phyloP scores from a whole-genome alignment of 306 rosid species.

The Prunus dulcis region DNA sequence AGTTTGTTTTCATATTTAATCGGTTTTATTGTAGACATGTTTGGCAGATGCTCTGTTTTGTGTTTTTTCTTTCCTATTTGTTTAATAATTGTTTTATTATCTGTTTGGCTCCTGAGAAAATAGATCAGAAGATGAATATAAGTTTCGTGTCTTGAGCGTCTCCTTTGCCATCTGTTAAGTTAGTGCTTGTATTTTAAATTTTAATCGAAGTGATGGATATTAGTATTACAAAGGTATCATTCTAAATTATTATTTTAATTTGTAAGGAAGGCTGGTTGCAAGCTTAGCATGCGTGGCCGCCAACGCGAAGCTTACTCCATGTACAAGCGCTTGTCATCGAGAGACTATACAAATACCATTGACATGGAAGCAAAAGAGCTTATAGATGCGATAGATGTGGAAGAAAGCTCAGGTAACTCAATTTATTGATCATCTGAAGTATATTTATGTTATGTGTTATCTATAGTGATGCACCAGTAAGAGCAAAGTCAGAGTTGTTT shows the following conservation, averaged over 20 bases:
- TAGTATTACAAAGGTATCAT: background rate
- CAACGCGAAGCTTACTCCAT: slow-evolving; percentile 57
- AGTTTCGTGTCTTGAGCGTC: background rate
- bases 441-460: slow-evolving; percentile 1
- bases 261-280: slow-evolving; percentile 26
- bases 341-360: slow-evolving; percentile 41
- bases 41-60: background rate
- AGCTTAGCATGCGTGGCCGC: slow-evolving; percentile 61
- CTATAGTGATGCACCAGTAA: background rate
- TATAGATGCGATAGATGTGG: slow-evolving; percentile 49
- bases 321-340: slow-evolving; percentile 76
- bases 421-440: slow-evolving; percentile 13
- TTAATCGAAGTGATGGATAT: background rate
- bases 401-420: slow-evolving; percentile 63
- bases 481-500: background rate
- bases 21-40: background rate
- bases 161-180: background rate
- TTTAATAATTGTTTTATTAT: background rate
- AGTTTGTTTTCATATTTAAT: background rate
- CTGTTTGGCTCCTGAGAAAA: background rate
- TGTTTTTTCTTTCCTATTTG: background rate
- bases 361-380: slow-evolving; percentile 45
- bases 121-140: background rate
- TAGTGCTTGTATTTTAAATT: background rate
- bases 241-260: slow-evolving; percentile 18